Conservation (phyloP, 208 protist genomes). For the Wallacemonas rigidus region DNA sequence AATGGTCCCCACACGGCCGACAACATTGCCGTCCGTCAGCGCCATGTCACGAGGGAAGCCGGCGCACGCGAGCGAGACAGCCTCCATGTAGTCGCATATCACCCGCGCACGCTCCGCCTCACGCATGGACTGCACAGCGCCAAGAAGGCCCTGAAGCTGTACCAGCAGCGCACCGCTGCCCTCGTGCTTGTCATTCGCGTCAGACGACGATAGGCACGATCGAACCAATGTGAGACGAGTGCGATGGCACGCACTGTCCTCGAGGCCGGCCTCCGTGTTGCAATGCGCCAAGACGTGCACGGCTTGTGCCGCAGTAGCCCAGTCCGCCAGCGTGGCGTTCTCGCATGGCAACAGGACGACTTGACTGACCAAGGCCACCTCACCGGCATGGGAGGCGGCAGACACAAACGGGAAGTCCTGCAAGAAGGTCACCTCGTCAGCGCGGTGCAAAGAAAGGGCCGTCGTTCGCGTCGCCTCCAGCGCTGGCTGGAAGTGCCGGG, state of each 20-base stretch:
- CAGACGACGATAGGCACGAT: not conserved
- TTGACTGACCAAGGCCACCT: slow-evolving; percentile 30
- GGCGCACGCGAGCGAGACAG: not conserved
- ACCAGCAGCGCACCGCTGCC: not conserved
- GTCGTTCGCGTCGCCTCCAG: slow-evolving; percentile 5
- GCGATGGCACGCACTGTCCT: not conserved
- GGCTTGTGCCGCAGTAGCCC: not conserved
- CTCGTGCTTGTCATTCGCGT: not conserved
- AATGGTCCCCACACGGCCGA: not conserved
- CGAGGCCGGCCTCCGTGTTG: not conserved
- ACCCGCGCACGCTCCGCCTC: slow-evolving; percentile 2
- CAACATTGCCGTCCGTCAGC: slow-evolving; percentile 8
- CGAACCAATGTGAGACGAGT: slow-evolving; percentile 13
- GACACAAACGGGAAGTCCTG: slow-evolving; percentile 28
- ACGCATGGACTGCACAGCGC: not conserved
- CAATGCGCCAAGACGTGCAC: slow-evolving; percentile 8
- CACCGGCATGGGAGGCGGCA: slow-evolving; percentile 25
- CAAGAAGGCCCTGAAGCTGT: slow-evolving; percentile 1
- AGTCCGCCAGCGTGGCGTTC: not conserved
- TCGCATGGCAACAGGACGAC: slow-evolving; percentile 25
- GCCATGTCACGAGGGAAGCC: not conserved
- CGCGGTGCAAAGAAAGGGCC: slow-evolving; percentile 19
- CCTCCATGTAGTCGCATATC: not conserved
- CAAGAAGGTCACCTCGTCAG: slow-evolving; percentile 21
- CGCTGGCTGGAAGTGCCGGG: slow-evolving; percentile 22